Evolutionary conservation across 176 grass and related monocot genomes (phyloP).

Genomic region (Chloris gayana): DNA sequence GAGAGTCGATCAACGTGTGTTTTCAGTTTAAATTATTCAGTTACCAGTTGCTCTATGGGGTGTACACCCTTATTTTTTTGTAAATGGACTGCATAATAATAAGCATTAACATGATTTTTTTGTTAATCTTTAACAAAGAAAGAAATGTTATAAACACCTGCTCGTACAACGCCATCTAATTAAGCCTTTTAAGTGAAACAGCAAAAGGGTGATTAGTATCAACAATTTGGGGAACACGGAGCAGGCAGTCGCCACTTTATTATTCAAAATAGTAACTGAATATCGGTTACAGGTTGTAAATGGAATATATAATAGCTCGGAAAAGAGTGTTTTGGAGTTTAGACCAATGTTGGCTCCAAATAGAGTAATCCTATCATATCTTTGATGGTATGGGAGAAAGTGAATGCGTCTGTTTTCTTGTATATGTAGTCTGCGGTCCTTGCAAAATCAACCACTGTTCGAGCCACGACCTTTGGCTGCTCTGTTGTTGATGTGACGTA

Average conservation of each 20-base stretch:
- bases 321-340: background rate
- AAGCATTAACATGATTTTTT: no score
- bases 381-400: slow-evolving; percentile 23
- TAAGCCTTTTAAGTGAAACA: background rate
- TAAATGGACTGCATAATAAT: no score
- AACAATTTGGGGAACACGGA: background rate
- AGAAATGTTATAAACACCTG: background rate
- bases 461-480: background rate
- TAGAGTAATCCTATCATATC: slow-evolving; percentile 14
- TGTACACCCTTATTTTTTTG: no score
- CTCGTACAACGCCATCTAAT: background rate
- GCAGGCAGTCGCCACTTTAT: background rate
- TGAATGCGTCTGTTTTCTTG: slow-evolving; percentile 27
- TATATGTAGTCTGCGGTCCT: slow-evolving; percentile 28
- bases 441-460: slow-evolving; percentile 5
- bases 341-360: background rate
- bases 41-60: no score
- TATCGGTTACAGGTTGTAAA: background rate
- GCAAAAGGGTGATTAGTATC: background rate
- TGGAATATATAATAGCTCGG: background rate
- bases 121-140: background rate
- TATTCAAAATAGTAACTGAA: background rate
- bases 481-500: background rate
- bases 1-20: background rate
- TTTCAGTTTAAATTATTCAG: background rate